These are phyloP conservation scores for Pilatotrama ljubarskyi DNA, from an alignment of 768 basidiomycete species.

Conservation along the genomic window DNA sequence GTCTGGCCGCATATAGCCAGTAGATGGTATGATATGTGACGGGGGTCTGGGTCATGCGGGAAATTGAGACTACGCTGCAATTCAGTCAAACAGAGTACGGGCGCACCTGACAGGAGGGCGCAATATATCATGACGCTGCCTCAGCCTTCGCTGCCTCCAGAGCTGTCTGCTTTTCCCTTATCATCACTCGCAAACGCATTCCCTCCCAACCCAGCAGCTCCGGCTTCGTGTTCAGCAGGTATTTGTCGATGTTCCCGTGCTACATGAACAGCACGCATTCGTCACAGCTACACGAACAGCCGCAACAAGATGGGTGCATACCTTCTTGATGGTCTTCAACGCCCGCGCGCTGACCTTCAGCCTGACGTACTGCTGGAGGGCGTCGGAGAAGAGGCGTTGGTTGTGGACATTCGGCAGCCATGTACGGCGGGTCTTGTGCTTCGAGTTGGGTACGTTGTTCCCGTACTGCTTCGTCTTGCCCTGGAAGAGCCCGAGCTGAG, in stretches of 20 bases:
- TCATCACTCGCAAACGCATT: conserved; percentile 40
- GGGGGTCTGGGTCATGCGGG: neutral
- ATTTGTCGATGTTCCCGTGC: conserved; percentile 40
- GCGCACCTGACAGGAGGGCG: neutral
- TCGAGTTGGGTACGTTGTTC: conserved; percentile 89
- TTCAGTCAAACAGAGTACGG: neutral
- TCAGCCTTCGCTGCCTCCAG: neutral
- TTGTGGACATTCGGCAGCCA: conserved; percentile 89
- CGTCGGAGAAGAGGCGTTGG: conserved; percentile 71
- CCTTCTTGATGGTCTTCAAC: conserved; percentile 83
- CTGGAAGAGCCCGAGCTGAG: conserved; percentile 80
- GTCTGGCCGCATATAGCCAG: too few relatives aligned
- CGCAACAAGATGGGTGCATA: conserved; percentile 28
- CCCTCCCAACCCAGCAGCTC: conserved; percentile 43
- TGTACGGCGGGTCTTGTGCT: conserved; percentile 81
- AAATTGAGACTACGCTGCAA: neutral
- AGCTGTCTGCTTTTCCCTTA: conserved; percentile 33
- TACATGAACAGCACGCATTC: conserved; percentile 2
- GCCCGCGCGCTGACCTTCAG: conserved; percentile 78
- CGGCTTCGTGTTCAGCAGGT: conserved; percentile 42
- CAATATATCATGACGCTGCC: conserved; percentile 3
- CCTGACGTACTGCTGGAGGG: conserved; percentile 54
- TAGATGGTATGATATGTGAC: too few relatives aligned
- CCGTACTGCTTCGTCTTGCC: conserved; percentile 79
- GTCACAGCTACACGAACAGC: neutral